These are phyloP conservation scores for Linum tenue DNA, from an alignment of 345 rosid genomes.

Conservation along the genomic window DNA sequence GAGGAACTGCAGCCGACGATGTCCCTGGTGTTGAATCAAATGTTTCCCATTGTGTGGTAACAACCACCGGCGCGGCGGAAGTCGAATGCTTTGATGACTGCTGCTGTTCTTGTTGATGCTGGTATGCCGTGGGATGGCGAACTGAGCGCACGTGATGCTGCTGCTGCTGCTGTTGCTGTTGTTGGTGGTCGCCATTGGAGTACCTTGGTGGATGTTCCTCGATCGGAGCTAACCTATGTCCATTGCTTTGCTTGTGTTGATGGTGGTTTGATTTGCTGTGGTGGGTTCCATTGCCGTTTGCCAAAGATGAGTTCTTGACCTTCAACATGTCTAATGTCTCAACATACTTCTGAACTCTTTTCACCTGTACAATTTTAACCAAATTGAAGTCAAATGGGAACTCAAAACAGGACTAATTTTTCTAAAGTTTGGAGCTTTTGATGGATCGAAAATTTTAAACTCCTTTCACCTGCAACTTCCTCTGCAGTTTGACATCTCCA, in stretches of 20 bases:
- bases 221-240: not conserved
- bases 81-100: constrained; percentile 11
- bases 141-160: not conserved
- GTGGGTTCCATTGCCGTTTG: constrained; percentile 14
- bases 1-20: constrained; percentile 20
- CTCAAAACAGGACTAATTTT: not conserved
- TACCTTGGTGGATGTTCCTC: constrained; percentile 16
- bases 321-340: constrained; percentile 21
- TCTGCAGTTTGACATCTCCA: constrained; percentile 18
- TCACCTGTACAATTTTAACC: constrained; percentile 13
- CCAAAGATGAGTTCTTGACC: constrained; percentile 4
- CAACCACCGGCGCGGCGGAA: constrained; percentile 17
- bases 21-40: constrained; percentile 20
- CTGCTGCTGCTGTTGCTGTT: constrained; percentile 13
- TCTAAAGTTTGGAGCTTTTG: not conserved
- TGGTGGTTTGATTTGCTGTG: not conserved
- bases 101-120: constrained; percentile 10
- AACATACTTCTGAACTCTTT: constrained; percentile 17
- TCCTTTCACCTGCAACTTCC: constrained; percentile 16
- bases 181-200: constrained; percentile 25
- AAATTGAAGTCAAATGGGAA: not conserved
- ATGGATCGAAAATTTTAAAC: not conserved
- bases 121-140: not conserved
- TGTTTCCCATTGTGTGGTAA: constrained; percentile 25
- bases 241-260: constrained; percentile 3